phyloP scores from a whole-genome alignment of 495 filamentous ascomycete species.

The Lasiosphaeria ovina region DNA sequence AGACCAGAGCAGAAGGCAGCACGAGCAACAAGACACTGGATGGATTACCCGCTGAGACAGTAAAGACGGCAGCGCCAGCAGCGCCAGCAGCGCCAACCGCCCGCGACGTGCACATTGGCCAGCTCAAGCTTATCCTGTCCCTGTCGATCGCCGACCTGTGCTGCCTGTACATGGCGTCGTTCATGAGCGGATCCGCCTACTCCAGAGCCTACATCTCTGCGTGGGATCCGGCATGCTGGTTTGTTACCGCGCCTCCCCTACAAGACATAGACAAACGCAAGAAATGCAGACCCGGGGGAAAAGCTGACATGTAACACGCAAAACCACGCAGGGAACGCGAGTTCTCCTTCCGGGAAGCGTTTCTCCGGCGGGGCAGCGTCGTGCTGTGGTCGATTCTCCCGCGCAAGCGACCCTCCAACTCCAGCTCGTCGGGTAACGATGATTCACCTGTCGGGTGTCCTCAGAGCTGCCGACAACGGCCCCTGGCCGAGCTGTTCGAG shows the following conservation, averaged over 20 bases:
- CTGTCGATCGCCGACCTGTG: conserved; percentile 23
- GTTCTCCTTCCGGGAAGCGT: conserved; percentile 21
- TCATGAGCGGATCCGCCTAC: conserved; percentile 16
- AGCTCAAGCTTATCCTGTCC: conserved; percentile 19
- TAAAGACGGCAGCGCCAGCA: not conserved
- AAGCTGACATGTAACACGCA: too few species aligned
- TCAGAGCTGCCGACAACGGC: too few species aligned
- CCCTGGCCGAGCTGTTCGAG: too few species aligned
- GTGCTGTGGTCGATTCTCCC: conserved; percentile 19
- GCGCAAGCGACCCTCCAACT: not conserved
- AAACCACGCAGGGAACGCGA: conserved; percentile 1
- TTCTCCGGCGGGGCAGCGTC: conserved; percentile 18
- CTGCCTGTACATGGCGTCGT: conserved; percentile 20
- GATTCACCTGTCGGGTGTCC: too few species aligned
- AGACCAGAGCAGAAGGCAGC: not conserved
- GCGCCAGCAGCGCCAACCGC: not conserved
- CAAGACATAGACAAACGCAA: too few species aligned
- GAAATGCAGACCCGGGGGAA: too few species aligned
- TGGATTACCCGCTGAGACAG: not conserved
- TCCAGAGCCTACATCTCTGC: not conserved
- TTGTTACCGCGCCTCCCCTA: not conserved
- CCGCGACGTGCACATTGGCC: conserved; percentile 11
- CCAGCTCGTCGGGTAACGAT: too few species aligned
- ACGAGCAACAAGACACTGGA: not conserved
- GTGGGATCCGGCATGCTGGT: not conserved